Percentiles rank a stretch among this genome's conserved stretches.
These are phyloP conservation scores for Maudiozyma bulderi DNA, from an alignment of 805 yeast species.

Conservation along the genomic window DNA sequence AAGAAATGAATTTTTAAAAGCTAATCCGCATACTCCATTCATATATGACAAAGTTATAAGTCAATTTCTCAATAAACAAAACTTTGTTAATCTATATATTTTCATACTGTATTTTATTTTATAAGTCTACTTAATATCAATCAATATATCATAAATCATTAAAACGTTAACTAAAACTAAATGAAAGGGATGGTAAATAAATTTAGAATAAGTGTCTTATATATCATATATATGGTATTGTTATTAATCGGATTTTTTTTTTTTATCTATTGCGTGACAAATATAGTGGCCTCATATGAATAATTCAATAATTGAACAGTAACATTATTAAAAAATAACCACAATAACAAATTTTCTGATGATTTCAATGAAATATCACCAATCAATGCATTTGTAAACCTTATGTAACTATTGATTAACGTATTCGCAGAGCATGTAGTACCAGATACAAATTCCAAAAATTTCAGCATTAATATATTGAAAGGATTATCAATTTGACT, in stretches of 20 bases:
- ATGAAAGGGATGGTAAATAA: not conserved
- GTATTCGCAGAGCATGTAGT: constrained; percentile 11
- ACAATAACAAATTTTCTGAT: constrained; percentile 10
- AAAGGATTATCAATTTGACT: not conserved
- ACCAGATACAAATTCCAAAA: constrained; percentile 11
- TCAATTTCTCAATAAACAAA: not conserved
- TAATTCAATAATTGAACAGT: constrained; percentile 13
- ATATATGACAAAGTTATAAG: not conserved
- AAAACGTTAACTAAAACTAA: not conserved
- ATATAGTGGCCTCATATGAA: constrained; percentile 12
- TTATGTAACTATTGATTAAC: constrained; percentile 16
- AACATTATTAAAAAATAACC: constrained; percentile 15
- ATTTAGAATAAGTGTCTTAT: not conserved
- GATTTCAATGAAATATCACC: constrained; percentile 18
- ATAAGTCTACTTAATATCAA: not conserved
- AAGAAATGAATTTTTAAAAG: constrained; percentile 27
- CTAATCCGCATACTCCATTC: not conserved
- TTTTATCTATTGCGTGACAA: not conserved
- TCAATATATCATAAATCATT: not conserved
- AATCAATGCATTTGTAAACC: constrained; percentile 20
- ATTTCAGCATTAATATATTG: constrained; percentile 1
- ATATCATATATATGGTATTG: not conserved
- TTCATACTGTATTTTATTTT: constrained; percentile 1
- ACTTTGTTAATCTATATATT: not conserved
- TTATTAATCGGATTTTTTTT: not conserved